Evolutionary conservation across 768 basidiomycete genomes (phyloP), one percentile per base, ranked within the genome.

Genomic region (Inosperma sp.): DNA sequence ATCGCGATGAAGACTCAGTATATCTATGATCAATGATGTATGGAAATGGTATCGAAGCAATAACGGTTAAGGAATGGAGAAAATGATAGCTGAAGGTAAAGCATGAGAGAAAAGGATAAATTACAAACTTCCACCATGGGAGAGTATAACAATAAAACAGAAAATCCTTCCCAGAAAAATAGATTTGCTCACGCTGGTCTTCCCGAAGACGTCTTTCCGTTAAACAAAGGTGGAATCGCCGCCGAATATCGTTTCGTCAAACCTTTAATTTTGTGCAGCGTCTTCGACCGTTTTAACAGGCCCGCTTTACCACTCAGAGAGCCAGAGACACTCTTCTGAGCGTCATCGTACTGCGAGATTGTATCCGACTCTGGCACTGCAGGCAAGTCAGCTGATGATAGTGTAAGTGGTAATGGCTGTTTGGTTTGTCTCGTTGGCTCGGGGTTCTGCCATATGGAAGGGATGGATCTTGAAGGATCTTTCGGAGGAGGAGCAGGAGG

Each of bases 221-320:
- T 59, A 51, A 74, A 72, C 35, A 73, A 49, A 10, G 74, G 73
- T 9, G 44, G 45, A 47, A 78, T 71, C 14, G 73, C 72, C 36
- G 75, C 63, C 6, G 75, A 76, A 59, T 77, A 78, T n/a, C 76
- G 70, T 52, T 77, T 76, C 16, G 75, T 77, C 49, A 76, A 66
- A 13, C 67, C 70, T 40, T 69, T 72, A 10, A 77, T 58, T 48
- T 66, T 71, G 41, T 65, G 61, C 48, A 76, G 74, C 0, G 74
- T 70, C 34, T 59, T 65, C 23, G 50, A 51, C n/a, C 43, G 31
- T 16, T 42, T 30, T 56, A 51, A 46, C 65, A 65, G 10, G 56
- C 44, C 29, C 57, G 60, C 10, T n/a, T 25, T 33, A 45, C 21
- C 27, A n/a, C 25, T 35, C 31, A 33, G 43, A 17, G 30, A 17